phyloP scores from a whole-genome alignment of 2,329 filamentous ascomycete species.

The Berkeleyomyces rouxiae region DNA sequence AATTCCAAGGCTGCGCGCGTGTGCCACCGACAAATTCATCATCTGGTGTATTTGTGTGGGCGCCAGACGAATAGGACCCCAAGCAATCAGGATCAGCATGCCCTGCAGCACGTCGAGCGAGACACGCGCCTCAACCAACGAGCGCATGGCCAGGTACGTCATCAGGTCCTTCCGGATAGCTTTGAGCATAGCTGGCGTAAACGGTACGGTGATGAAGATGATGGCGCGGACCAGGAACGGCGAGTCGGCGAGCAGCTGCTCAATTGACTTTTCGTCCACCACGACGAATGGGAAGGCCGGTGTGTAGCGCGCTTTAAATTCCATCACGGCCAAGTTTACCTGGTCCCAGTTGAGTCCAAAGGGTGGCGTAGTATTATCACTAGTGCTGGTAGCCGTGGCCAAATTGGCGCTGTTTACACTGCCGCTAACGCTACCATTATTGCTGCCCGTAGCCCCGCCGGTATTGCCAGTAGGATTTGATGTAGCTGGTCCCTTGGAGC shows the following conservation, averaged over 20 bases:
- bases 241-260: conserved; percentile 20
- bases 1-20: conserved; percentile 26
- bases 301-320: conserved; percentile 21
- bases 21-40: conserved; percentile 26
- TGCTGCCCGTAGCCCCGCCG: neutral
- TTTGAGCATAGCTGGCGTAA: conserved; percentile 18
- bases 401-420: neutral
- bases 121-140: conserved; percentile 26
- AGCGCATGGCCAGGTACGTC: conserved; percentile 26
- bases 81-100: conserved; percentile 28
- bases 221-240: conserved; percentile 25
- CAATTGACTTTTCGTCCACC: conserved; percentile 19
- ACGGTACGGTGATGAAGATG: conserved; percentile 23
- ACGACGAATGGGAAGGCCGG: conserved; percentile 25
- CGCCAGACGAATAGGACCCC: conserved; percentile 21
- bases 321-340: conserved; percentile 21
- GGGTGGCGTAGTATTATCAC: conserved; percentile 15
- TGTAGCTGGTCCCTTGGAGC: neutral
- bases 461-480: neutral
- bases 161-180: conserved; percentile 27
- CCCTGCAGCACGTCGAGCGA: conserved; percentile 31
- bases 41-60: conserved; percentile 16
- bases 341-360: conserved; percentile 26
- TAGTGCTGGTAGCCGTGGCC: neutral
- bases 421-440: neutral